These are phyloP conservation scores for Suillus fuscotomentosus DNA, from an alignment of 768 basidiomycete genomes.

Conservation along the genomic window DNA sequence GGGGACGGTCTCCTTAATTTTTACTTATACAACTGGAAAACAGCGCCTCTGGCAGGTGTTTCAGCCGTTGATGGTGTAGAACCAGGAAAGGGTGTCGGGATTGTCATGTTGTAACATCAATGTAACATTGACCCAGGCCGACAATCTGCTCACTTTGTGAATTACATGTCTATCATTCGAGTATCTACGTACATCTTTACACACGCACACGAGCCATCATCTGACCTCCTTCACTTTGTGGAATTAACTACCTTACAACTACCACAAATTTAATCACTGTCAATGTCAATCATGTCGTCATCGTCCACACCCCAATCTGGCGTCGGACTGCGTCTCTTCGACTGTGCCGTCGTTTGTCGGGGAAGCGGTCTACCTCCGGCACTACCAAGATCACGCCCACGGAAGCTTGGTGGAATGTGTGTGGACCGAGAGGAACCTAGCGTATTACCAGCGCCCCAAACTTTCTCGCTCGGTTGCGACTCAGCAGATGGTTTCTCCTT, in stretches of 20 bases:
- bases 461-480: constrained; percentile 29
- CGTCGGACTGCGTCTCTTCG: constrained; percentile 56
- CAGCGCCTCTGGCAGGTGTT: constrained; percentile 74
- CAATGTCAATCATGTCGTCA: constrained; percentile 81
- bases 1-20: constrained; percentile 92
- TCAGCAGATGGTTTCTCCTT: constrained; percentile 36
- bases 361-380: constrained; percentile 51
- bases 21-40: constrained; percentile 96
- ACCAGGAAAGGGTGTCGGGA: constrained; percentile 82
- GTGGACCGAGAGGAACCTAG: constrained; percentile 39
- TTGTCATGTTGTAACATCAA: constrained; percentile 79
- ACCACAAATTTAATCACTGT: constrained; percentile 57
- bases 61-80: constrained; percentile 43
- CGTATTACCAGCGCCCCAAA: constrained; percentile 50
- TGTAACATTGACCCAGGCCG: constrained; percentile 13
- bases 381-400: constrained; percentile 46
- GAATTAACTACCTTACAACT: constrained; percentile 37
- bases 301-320: constrained; percentile 86
- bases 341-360: constrained; percentile 38
- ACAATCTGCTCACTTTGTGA: neutral
- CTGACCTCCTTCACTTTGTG: neutral
- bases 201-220: neutral
- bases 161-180: constrained; percentile 4
- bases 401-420: constrained; percentile 32
- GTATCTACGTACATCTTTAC: neutral